phyloP scores from a whole-genome alignment of 1,139 yeast species.

The Suhomyces choctaworum region DNA sequence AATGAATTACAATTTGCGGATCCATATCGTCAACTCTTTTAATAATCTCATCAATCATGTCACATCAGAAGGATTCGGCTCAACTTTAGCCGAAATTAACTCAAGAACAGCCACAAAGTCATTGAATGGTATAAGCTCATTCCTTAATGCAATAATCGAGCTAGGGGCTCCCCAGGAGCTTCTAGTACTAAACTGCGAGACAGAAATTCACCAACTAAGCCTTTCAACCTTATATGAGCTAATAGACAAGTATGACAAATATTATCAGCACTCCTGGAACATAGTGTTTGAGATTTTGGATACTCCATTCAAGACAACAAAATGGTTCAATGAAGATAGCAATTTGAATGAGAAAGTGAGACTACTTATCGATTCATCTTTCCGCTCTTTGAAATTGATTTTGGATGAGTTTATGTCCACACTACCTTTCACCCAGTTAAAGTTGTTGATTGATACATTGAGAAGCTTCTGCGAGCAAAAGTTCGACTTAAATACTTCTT shows the following conservation, averaged over 20 bases:
- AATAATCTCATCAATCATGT: conserved; percentile 49
- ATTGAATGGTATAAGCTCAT: conserved; percentile 34
- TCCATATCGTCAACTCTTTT: conserved; percentile 49
- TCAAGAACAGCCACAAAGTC: conserved; percentile 37
- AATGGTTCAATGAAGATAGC: conserved; percentile 24
- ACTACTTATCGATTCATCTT: conserved; percentile 60
- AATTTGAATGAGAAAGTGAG: conserved; percentile 44
- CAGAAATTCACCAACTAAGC: conserved; percentile 64
- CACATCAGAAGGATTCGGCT: conserved; percentile 48
- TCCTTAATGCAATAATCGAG: conserved; percentile 34
- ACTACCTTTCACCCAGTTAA: conserved; percentile 64
- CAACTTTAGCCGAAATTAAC: conserved; percentile 19
- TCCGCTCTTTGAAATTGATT: conserved; percentile 77
- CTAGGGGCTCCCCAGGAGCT: conserved; percentile 44
- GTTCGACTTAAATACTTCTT: conserved; percentile 78
- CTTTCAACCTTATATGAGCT: conserved; percentile 66
- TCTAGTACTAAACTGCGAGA: conserved; percentile 52
- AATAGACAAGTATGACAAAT: conserved; percentile 67
- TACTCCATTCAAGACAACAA: conserved; percentile 54
- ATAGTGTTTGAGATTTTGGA: conserved; percentile 67
- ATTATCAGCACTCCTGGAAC: conserved; percentile 66
- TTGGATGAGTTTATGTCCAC: conserved; percentile 79
- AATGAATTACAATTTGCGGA: conserved; percentile 43
- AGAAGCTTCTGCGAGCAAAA: conserved; percentile 69
- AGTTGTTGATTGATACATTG: conserved; percentile 67